Evolutionary conservation across 768 basidiomycete species (phyloP).

Genomic region (Hygrocybe coccinea): DNA sequence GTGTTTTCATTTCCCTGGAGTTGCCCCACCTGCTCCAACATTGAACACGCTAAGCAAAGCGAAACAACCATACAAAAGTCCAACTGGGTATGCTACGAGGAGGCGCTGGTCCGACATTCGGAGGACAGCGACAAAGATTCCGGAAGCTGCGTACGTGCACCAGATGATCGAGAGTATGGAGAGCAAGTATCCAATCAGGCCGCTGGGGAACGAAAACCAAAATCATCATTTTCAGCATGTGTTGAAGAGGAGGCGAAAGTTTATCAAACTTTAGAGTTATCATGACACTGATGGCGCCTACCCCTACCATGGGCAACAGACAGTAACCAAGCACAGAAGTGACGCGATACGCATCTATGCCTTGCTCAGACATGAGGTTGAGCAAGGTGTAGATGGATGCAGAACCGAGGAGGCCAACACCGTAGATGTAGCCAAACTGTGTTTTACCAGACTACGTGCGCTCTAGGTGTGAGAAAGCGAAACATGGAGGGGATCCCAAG

Average conservation of each 20-base stretch:
- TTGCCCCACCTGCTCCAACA: slow-evolving; percentile 29
- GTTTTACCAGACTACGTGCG: slow-evolving; percentile 84
- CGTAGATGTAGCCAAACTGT: slow-evolving; percentile 98
- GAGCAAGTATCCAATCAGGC: slow-evolving; percentile 78
- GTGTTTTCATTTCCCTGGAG: slow-evolving; percentile 20
- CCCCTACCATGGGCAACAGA: slow-evolving; percentile 91
- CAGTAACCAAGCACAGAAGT: slow-evolving; percentile 97
- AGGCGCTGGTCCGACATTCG: slow-evolving; percentile 94
- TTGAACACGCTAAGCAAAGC: slow-evolving; percentile 88
- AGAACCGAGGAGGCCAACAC: slow-evolving; percentile 92
- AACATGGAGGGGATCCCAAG: slow-evolving; percentile 7
- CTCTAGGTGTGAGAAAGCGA: slow-evolving; percentile 1
- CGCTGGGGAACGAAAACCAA: slow-evolving; percentile 41
- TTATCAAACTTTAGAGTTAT: slow-evolving; percentile 78
- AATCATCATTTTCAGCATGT: neutral
- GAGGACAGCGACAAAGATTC: slow-evolving; percentile 92
- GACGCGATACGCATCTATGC: slow-evolving; percentile 92
- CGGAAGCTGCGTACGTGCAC: slow-evolving; percentile 96
- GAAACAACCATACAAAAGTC: slow-evolving; percentile 90
- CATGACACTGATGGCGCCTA: slow-evolving; percentile 83
- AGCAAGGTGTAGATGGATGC: slow-evolving; percentile 89
- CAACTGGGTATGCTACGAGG: slow-evolving; percentile 94
- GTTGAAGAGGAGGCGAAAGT: neutral
- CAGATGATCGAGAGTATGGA: slow-evolving; percentile 81
- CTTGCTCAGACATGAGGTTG: slow-evolving; percentile 93